These are phyloP conservation scores for Lentinula boryana DNA, from an alignment of 768 basidiomycete species.

Conservation along the genomic window DNA sequence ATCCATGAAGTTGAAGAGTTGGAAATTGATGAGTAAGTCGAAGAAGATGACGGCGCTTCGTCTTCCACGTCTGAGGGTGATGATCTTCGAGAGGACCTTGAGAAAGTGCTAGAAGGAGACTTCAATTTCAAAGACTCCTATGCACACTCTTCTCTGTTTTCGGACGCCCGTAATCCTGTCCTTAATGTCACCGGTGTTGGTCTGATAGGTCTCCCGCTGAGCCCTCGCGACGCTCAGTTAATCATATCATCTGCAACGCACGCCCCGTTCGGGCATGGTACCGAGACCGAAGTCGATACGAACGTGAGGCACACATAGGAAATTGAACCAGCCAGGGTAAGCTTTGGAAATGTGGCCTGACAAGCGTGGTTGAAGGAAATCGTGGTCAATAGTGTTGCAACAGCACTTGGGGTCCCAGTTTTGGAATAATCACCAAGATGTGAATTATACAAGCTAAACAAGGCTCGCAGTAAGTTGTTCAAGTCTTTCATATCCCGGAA, in stretches of 20 bases:
- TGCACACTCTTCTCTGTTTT: constrained; percentile 9
- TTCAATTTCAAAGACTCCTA: neutral
- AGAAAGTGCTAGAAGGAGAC: neutral
- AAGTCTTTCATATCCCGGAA: too few species aligned
- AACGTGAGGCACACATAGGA: constrained; percentile 46
- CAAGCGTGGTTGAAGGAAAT: constrained; percentile 24
- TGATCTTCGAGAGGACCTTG: neutral
- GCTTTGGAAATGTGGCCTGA: constrained; percentile 38
- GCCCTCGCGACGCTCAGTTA: too few species aligned
- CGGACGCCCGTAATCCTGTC: constrained; percentile 33
- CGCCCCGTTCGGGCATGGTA: constrained; percentile 41
- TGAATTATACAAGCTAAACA: too few species aligned
- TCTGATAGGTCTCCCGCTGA: too few species aligned
- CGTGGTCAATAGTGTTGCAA: too few species aligned
- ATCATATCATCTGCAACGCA: constrained; percentile 17
- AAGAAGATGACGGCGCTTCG: neutral
- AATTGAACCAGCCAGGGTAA: constrained; percentile 32
- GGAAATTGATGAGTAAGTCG: neutral
- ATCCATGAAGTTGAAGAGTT: neutral
- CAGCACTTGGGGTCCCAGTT: too few species aligned
- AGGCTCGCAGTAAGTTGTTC: too few species aligned
- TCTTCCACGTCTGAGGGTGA: neutral
- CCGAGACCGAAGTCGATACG: constrained; percentile 35
- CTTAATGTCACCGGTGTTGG: constrained; percentile 11
- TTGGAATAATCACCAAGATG: too few species aligned